A percentile compares a stretch with the other conserved stretches of the same genome.
These are phyloP conservation scores for Entomortierella parvispora DNA, from an alignment of 192 early-diverging fungal species.

Conservation along the genomic window DNA sequence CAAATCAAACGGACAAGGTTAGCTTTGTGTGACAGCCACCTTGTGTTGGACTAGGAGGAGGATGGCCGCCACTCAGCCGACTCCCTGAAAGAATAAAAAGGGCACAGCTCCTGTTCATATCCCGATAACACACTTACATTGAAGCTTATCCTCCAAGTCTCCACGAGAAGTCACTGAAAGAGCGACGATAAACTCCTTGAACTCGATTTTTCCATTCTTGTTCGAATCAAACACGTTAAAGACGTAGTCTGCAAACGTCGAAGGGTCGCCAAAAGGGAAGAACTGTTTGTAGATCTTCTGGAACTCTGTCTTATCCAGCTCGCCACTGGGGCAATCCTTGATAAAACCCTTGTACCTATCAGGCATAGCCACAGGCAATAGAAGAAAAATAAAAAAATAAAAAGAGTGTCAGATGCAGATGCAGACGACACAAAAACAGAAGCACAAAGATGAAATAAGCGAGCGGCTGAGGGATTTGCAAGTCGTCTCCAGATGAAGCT, in stretches of 20 bases:
- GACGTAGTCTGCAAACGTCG: constrained; percentile 89
- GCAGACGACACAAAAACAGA: background rate
- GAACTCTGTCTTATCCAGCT: constrained; percentile 87
- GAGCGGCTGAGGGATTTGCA: too few relatives aligned
- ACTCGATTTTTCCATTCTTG: constrained; percentile 90
- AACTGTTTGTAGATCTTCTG: constrained; percentile 95
- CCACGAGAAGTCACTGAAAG: constrained; percentile 88
- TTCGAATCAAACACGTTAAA: constrained; percentile 94
- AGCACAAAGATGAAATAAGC: too few relatives aligned
- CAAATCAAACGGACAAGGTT: too few relatives aligned
- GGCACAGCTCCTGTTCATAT: background rate
- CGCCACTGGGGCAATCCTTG: constrained; percentile 90
- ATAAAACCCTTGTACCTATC: constrained; percentile 92
- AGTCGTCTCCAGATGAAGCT: too few relatives aligned
- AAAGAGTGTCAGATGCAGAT: background rate
- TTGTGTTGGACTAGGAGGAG: background rate
- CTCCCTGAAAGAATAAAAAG: background rate
- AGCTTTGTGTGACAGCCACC: background rate
- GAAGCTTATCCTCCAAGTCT: constrained; percentile 83
- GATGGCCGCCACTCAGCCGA: too few relatives aligned
- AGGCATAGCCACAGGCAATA: background rate
- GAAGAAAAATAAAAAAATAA: background rate
- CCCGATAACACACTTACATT: constrained; percentile 64
- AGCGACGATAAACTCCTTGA: constrained; percentile 91
- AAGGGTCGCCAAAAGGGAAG: constrained; percentile 96